Conservation (phyloP, 176 grass and related monocot genomes). For the Panicum miliaceum region DNA sequence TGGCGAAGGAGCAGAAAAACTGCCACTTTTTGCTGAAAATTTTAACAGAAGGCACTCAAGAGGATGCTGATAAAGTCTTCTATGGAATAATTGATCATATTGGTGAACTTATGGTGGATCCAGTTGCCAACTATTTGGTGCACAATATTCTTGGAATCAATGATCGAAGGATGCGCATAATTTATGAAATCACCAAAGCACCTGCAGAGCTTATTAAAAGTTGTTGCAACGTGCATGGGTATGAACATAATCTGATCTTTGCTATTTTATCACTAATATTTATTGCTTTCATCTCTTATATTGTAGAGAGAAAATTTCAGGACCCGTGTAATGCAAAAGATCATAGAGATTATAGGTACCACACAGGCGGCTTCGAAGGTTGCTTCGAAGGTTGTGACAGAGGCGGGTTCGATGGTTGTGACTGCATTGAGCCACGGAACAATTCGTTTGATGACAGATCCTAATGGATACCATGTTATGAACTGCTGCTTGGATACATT, state of each 20-base stretch:
- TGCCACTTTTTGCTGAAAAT: conserved; percentile 68
- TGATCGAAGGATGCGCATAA: conserved; percentile 56
- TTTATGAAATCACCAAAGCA: conserved; percentile 71
- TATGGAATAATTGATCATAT: conserved; percentile 67
- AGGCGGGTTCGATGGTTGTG: conserved; percentile 56
- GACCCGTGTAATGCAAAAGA: conserved; percentile 80
- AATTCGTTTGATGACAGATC: conserved; percentile 68
- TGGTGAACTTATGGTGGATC: conserved; percentile 76
- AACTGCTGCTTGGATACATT: conserved; percentile 67
- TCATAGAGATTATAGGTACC: conserved; percentile 69
- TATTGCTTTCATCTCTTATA: conserved; percentile 30
- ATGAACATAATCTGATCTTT: conserved; percentile 44
- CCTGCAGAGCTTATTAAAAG: conserved; percentile 58
- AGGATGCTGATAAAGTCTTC: conserved; percentile 66
- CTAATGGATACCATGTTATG: conserved; percentile 77
- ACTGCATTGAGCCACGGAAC: conserved; percentile 58
- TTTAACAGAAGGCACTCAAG: conserved; percentile 60
- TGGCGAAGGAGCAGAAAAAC: conserved; percentile 75
- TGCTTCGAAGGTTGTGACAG: no score
- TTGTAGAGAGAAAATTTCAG: conserved; percentile 46
- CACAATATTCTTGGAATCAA: conserved; percentile 73
- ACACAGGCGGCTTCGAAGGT: conserved; percentile 48
- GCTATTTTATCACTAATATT: conserved; percentile 10
- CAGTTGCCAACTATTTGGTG: conserved; percentile 74
- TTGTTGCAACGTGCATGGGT: conserved; percentile 89